A percentile compares a stretch with the other conserved stretches of the same genome.
Evolutionary conservation across 202 grass and related monocot species (phyloP).

Genomic region (Schoenoplectus tabernaemontani): DNA sequence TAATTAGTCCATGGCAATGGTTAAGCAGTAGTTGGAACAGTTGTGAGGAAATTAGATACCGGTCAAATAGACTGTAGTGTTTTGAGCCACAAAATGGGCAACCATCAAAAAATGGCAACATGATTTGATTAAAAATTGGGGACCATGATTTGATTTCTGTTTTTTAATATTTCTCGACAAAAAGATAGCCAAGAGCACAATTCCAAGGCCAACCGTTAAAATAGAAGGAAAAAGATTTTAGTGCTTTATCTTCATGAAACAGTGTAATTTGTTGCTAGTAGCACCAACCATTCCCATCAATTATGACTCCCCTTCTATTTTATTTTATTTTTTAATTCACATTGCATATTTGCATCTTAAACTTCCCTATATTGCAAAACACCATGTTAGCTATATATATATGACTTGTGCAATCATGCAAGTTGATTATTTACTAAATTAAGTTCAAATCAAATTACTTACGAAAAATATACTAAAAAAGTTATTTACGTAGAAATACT

Average conservation of each 20-base stretch:
- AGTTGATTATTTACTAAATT: too few species aligned
- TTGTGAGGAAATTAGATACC: conserved; percentile 25
- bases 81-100: conserved; percentile 25
- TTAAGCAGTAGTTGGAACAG: conserved; percentile 23
- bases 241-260: conserved; percentile 21
- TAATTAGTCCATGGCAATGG: background rate
- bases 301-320: background rate
- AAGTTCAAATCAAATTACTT: too few species aligned
- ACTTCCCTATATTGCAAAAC: background rate
- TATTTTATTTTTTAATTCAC: background rate
- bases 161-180: background rate
- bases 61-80: background rate
- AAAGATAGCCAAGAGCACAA: background rate
- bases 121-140: background rate
- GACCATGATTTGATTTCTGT: background rate
- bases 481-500: too few species aligned
- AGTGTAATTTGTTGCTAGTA: conserved; percentile 14
- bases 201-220: background rate
- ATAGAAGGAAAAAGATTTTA: conserved; percentile 15
- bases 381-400: background rate
- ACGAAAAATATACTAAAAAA: too few species aligned
- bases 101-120: background rate
- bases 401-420: too few species aligned
- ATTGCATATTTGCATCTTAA: background rate
- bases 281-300: conserved; percentile 29